phyloP scores from a whole-genome alignment of 148 eudicot genomes.

The Rhododendron ovatum region DNA sequence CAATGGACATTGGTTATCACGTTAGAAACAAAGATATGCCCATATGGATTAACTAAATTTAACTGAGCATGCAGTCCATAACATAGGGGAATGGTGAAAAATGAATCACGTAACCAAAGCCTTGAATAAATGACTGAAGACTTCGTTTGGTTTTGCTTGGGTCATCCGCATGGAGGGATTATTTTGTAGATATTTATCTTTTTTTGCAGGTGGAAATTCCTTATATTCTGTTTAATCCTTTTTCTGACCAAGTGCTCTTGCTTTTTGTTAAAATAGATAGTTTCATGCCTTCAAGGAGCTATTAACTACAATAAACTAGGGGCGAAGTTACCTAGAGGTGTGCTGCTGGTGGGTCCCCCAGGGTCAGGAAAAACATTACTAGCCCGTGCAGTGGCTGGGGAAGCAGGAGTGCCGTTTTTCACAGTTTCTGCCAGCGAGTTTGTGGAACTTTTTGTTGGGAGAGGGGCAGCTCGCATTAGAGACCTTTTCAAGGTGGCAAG shows the following conservation, averaged over 20 bases:
- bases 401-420: constrained; percentile 96
- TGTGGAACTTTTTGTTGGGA: constrained; percentile 93
- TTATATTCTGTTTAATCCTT: background rate
- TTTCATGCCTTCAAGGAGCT: constrained; percentile 83
- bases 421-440: constrained; percentile 98
- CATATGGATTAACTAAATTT: background rate
- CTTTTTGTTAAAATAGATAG: constrained; percentile 49
- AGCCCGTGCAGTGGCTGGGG: constrained; percentile 99
- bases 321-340: constrained; percentile 93
- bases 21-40: background rate
- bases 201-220: background rate
- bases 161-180: background rate
- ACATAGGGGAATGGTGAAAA: background rate
- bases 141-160: background rate
- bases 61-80: background rate
- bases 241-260: background rate
- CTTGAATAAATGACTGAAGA: background rate
- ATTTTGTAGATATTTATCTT: background rate
- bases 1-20: background rate
- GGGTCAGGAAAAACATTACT: constrained; percentile 97
- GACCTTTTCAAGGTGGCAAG: constrained; percentile 90
- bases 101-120: background rate
- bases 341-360: constrained; percentile 94
- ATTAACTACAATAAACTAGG: constrained; percentile 78
- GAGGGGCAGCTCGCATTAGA: constrained; percentile 98